Evolutionary conservation across 768 basidiomycete species (phyloP).

Genomic region (Suillus cothurnatus): DNA sequence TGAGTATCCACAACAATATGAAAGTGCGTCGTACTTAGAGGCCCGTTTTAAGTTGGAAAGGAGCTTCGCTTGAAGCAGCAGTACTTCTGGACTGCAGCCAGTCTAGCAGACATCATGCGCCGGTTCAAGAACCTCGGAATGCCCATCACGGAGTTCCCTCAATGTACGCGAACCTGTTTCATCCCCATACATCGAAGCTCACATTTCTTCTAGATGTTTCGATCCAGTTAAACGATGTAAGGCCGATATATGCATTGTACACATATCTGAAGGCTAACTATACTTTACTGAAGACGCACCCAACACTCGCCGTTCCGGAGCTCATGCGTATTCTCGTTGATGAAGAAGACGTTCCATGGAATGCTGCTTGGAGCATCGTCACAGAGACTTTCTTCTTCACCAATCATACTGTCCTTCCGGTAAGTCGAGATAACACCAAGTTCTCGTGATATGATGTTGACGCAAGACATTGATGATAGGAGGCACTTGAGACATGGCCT

Average conservation of each 20-base stretch:
- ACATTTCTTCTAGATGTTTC: constrained; percentile 60
- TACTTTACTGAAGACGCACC: constrained; percentile 71
- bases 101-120: constrained; percentile 85
- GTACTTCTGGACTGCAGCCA: constrained; percentile 93
- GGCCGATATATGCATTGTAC: constrained; percentile 20
- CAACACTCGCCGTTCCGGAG: constrained; percentile 93
- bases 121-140: constrained; percentile 91
- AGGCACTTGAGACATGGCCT: constrained; percentile 91
- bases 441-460: not conserved
- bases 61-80: constrained; percentile 94
- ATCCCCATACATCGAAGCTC: constrained; percentile 10
- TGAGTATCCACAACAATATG: constrained; percentile 28
- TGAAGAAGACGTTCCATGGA: constrained; percentile 88
- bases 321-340: constrained; percentile 91
- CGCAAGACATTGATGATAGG: constrained; percentile 40
- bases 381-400: constrained; percentile 95
- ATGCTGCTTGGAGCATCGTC: constrained; percentile 84
- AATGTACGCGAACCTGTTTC: constrained; percentile 52
- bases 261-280: not conserved
- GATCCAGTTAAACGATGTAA: constrained; percentile 92
- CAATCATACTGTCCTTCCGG: constrained; percentile 92
- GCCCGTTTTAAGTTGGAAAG: constrained; percentile 62
- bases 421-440: constrained; percentile 35
- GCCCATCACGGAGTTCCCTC: constrained; percentile 78
- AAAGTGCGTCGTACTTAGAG: not conserved